Evolutionary conservation across 2,329 filamentous ascomycete genomes (phyloP).

Genomic region (Apiospora pterosperma): DNA sequence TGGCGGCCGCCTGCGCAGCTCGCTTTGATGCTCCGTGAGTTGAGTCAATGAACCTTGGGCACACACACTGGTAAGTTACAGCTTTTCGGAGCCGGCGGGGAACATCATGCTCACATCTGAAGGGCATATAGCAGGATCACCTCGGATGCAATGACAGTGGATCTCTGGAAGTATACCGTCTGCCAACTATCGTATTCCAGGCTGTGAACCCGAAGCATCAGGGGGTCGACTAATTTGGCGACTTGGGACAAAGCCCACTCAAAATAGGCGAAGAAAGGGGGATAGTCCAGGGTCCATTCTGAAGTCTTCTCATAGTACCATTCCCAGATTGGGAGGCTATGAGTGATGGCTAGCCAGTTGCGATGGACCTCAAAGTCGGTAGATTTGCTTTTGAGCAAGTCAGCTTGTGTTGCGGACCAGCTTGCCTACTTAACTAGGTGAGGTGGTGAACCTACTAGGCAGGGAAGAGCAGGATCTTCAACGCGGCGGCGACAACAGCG

Average conservation of each 20-base stretch:
- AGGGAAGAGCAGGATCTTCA: slow-evolving; percentile 90
- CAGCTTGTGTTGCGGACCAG: neutral
- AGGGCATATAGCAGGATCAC: slow-evolving; percentile 80
- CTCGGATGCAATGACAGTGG: slow-evolving; percentile 84
- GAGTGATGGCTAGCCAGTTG: slow-evolving; percentile 96
- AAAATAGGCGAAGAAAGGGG: slow-evolving; percentile 96
- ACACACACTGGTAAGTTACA: slow-evolving; percentile 1
- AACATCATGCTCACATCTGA: slow-evolving; percentile 54
- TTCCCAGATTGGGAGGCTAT: slow-evolving; percentile 79
- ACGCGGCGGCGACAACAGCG: slow-evolving; percentile 78
- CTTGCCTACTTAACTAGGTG: neutral
- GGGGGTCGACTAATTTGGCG: slow-evolving; percentile 72
- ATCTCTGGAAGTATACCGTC: slow-evolving; percentile 88
- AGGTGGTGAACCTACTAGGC: slow-evolving; percentile 70
- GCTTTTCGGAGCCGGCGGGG: slow-evolving; percentile 8
- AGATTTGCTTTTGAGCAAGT: slow-evolving; percentile 67
- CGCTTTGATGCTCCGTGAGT: slow-evolving; percentile 63
- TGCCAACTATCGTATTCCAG: slow-evolving; percentile 88
- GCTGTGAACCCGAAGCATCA: slow-evolving; percentile 78
- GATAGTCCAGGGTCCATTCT: slow-evolving; percentile 99
- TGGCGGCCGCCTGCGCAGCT: slow-evolving; percentile 78
- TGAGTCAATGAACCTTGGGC: slow-evolving; percentile 69
- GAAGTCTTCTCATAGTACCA: slow-evolving; percentile 99
- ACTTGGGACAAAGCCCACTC: slow-evolving; percentile 87
- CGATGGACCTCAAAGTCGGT: slow-evolving; percentile 99